Percentiles rank a stretch among this genome's conserved stretches.
Conservation (phyloP, 306 rosid species). For the Phaseolus lunatus region DNA sequence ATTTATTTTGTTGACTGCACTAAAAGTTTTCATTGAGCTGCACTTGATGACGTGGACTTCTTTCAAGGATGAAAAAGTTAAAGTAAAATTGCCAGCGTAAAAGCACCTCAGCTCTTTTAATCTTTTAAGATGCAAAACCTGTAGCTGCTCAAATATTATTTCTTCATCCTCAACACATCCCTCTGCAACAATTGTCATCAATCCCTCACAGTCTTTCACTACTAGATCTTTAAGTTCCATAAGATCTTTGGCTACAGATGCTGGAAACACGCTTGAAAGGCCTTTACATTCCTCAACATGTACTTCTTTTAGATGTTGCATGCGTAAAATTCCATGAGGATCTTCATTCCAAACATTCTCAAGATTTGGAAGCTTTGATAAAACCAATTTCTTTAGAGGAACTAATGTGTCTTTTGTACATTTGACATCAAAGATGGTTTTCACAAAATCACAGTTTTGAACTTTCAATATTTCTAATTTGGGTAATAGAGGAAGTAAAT, state of each 20-base stretch:
- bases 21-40: constrained; percentile 15
- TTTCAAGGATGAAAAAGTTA: constrained; percentile 31
- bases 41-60: constrained; percentile 5
- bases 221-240: constrained; percentile 17
- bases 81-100: constrained; percentile 6
- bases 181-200: no score
- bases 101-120: constrained; percentile 27
- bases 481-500: no score
- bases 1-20: background rate
- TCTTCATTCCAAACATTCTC: constrained; percentile 10
- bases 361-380: no score
- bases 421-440: no score
- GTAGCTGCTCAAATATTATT: background rate
- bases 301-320: background rate
- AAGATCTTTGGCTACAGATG: constrained; percentile 15
- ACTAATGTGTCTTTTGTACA: no score
- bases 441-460: no score
- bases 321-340: constrained; percentile 20
- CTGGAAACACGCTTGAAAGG: constrained; percentile 43
- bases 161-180: no score
- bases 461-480: no score
- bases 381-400: no score
- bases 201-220: background rate
- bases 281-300: background rate
- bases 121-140: background rate